Percentiles rank a stretch among this genome's conserved stretches.
phyloP scores from a whole-genome alignment of 805 yeast genomes.

The Starmerella sirachaensis region DNA sequence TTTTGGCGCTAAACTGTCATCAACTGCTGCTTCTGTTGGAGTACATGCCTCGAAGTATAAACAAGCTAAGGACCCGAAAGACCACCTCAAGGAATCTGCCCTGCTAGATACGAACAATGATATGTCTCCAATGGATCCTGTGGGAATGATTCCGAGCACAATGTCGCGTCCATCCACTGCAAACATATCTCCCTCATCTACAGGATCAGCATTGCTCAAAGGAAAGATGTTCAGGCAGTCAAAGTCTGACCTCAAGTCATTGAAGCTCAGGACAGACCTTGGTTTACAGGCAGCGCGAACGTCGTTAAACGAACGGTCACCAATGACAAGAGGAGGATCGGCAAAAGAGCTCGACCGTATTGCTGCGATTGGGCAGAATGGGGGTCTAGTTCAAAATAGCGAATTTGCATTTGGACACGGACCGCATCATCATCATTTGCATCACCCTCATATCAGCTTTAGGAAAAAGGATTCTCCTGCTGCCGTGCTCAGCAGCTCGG shows the following conservation, averaged over 20 bases:
- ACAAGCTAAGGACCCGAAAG: slow-evolving; percentile 10
- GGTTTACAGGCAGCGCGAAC: slow-evolving; percentile 23
- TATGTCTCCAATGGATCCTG: too few species aligned
- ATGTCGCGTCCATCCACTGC: too few species aligned
- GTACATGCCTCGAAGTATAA: slow-evolving; percentile 24
- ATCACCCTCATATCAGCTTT: slow-evolving; percentile 26
- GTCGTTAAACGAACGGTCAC: slow-evolving; percentile 24
- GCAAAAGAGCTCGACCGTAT: slow-evolving; percentile 30
- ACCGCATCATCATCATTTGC: slow-evolving; percentile 25
- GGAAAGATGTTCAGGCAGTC: slow-evolving; percentile 29
- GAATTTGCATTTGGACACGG: slow-evolving; percentile 11
- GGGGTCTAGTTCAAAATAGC: slow-evolving; percentile 11
- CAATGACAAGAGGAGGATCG: slow-evolving; percentile 26
- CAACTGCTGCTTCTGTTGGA: slow-evolving; percentile 27
- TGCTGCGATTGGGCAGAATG: slow-evolving; percentile 27
- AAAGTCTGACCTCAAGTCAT: slow-evolving; percentile 21
- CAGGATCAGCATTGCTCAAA: slow-evolving; percentile 20
- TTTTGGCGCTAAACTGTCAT: slow-evolving; percentile 22
- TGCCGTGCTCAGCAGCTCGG: slow-evolving; percentile 32
- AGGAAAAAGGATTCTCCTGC: slow-evolving; percentile 31
- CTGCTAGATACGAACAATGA: too few species aligned
- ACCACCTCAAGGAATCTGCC: too few species aligned
- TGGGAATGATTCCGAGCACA: too few species aligned
- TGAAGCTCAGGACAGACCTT: slow-evolving; percentile 24
- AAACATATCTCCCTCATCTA: too few species aligned